These are phyloP conservation scores for Lipomyces sp. DNA, from an alignment of 805 yeast species.

Conservation along the genomic window DNA sequence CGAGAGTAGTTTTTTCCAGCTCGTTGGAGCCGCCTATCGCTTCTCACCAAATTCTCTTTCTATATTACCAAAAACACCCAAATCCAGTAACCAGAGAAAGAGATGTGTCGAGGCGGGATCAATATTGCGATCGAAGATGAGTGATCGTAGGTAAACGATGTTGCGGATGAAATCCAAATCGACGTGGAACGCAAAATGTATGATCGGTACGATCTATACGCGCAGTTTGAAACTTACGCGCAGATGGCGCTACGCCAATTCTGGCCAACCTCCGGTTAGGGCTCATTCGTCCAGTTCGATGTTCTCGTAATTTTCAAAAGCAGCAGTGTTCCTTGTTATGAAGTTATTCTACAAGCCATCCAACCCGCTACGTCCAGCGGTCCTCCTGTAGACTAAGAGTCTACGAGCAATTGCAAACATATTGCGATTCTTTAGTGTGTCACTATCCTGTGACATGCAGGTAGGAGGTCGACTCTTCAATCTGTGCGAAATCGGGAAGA, in stretches of 20 bases:
- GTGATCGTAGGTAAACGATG: background rate
- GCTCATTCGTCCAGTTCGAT: background rate
- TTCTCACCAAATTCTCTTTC: constrained; percentile 1
- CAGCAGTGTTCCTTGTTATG: background rate
- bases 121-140: constrained; percentile 6
- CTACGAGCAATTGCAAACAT: too few relatives aligned
- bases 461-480: too few relatives aligned
- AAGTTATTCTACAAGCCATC: background rate
- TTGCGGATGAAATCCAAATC: constrained; percentile 1
- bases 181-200: background rate
- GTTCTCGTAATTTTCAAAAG: background rate
- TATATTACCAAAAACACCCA: background rate
- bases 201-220: background rate
- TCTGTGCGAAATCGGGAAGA: too few relatives aligned
- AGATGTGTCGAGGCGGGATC: constrained; percentile 2
- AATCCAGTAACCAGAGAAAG: background rate
- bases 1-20: constrained; percentile 11
- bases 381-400: too few relatives aligned
- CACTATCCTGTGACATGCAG: too few relatives aligned
- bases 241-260: background rate
- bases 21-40: constrained; percentile 13
- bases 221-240: background rate
- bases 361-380: too few relatives aligned
- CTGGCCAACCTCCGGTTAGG: background rate
- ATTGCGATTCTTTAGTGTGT: too few relatives aligned